Percentiles rank a stretch among this genome's conserved stretches.
These are phyloP conservation scores for Camellia japonica DNA, from an alignment of 148 eudicot genomes.

Conservation along the genomic window DNA sequence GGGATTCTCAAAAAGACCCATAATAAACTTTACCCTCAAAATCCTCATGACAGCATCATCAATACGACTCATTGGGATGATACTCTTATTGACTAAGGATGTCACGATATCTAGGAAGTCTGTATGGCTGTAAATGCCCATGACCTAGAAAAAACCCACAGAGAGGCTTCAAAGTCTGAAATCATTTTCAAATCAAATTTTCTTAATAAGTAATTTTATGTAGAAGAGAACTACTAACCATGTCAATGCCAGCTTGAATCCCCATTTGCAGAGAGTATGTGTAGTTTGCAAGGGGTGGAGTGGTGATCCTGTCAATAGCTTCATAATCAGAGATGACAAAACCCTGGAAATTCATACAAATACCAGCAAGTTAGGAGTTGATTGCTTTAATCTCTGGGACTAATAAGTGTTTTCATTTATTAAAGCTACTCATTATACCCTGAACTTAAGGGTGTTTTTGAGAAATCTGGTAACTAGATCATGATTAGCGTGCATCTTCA, in stretches of 20 bases:
- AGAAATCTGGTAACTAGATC: constrained; percentile 20
- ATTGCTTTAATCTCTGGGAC: no score
- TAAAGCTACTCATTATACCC: neutral
- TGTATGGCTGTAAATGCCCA: neutral
- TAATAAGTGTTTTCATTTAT: no score
- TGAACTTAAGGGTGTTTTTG: constrained; percentile 21
- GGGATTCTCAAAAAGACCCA: constrained; percentile 30
- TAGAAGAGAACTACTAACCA: constrained; percentile 4
- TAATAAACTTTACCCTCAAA: constrained; percentile 9
- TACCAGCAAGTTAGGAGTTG: no score
- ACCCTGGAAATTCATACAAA: neutral
- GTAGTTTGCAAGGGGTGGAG: constrained; percentile 13
- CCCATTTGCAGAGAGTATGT: constrained; percentile 7
- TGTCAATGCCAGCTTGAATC: constrained; percentile 20
- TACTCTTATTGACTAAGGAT: neutral
- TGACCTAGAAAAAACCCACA: neutral
- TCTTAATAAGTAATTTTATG: no score
- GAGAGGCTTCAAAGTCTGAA: neutral
- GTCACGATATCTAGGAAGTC: neutral
- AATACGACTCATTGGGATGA: constrained; percentile 12
- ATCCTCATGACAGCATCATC: constrained; percentile 16
- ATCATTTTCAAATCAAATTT: neutral
- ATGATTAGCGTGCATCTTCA: constrained; percentile 25
- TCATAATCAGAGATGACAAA: constrained; percentile 21
- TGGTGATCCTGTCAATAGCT: constrained; percentile 12